These are phyloP conservation scores for Pleurotus eryngii DNA, from an alignment of 768 basidiomycete species.

Conservation along the genomic window DNA sequence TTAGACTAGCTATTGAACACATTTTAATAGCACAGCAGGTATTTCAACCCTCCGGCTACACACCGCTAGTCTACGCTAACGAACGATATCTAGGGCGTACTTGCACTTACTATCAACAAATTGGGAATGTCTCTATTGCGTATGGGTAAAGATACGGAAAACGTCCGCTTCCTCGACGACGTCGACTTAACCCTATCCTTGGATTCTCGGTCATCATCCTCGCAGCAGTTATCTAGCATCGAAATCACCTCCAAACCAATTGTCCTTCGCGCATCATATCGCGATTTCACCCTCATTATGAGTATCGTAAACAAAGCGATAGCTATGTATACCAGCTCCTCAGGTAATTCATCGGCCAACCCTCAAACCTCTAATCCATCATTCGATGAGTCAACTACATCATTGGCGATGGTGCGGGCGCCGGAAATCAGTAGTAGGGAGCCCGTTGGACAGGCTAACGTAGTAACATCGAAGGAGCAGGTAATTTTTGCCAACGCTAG, in stretches of 20 bases:
- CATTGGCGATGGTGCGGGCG: no score
- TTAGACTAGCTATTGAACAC: constrained; percentile 80
- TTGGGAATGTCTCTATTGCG: constrained; percentile 92
- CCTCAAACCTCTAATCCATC: constrained; percentile 9
- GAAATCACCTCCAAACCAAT: constrained; percentile 81
- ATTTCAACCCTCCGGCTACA: constrained; percentile 11
- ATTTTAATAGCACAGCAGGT: constrained; percentile 92
- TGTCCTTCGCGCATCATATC: constrained; percentile 91
- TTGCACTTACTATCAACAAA: constrained; percentile 74
- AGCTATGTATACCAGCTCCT: constrained; percentile 58
- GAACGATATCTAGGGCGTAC: constrained; percentile 52
- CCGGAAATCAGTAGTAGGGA: not conserved
- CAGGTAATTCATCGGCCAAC: constrained; percentile 22
- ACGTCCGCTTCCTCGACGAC: constrained; percentile 90
- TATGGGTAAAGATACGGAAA: constrained; percentile 83
- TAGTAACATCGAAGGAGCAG: constrained; percentile 74
- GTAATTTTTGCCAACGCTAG: constrained; percentile 33
- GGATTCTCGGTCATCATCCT: constrained; percentile 73
- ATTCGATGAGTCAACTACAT: constrained; percentile 5
- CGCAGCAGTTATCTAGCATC: constrained; percentile 75
- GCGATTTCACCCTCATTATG: constrained; percentile 88
- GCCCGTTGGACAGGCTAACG: constrained; percentile 36
- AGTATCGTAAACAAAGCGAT: constrained; percentile 84
- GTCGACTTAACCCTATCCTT: constrained; percentile 84
- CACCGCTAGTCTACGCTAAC: not conserved